Evolutionary conservation across 2,329 filamentous ascomycete species (phyloP).

Genomic region (Ambrosiella cleistominuta): DNA sequence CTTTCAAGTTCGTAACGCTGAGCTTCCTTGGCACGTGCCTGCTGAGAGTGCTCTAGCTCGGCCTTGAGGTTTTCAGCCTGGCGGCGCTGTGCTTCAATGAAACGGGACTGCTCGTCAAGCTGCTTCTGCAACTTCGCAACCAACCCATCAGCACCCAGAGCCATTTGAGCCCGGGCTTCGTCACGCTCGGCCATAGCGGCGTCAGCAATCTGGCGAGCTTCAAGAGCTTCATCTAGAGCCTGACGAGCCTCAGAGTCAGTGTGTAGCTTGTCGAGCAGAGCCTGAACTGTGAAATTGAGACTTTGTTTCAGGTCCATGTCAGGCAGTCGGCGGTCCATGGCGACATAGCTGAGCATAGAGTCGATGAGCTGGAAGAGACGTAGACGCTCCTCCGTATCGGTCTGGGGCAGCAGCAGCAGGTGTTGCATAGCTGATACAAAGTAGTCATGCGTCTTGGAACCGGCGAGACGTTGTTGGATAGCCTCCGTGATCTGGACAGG

Average conservation of each 20-base stretch:
- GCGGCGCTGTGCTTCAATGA: constrained; percentile 75
- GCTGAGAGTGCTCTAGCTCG: constrained; percentile 73
- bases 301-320: constrained; percentile 98
- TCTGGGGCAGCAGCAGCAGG: constrained; percentile 78
- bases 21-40: constrained; percentile 71
- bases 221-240: constrained; percentile 77
- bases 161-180: constrained; percentile 77
- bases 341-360: constrained; percentile 96
- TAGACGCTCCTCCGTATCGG: constrained; percentile 76
- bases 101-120: constrained; percentile 76
- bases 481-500: constrained; percentile 87
- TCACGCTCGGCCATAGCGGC: constrained; percentile 91
- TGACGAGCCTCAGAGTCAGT: constrained; percentile 90
- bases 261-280: constrained; percentile 82
- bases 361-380: constrained; percentile 97
- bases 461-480: constrained; percentile 68
- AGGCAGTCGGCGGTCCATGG: constrained; percentile 87
- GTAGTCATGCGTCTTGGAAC: constrained; percentile 80
- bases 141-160: constrained; percentile 80
- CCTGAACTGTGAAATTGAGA: constrained; percentile 93
- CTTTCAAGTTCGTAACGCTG: constrained; percentile 94
- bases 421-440: constrained; percentile 93
- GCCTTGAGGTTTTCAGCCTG: constrained; percentile 79
- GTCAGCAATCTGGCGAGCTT: constrained; percentile 83
- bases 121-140: constrained; percentile 87